These are phyloP conservation scores for Lumnitzera littorea DNA, from an alignment of 345 rosid species.

Conservation along the genomic window DNA sequence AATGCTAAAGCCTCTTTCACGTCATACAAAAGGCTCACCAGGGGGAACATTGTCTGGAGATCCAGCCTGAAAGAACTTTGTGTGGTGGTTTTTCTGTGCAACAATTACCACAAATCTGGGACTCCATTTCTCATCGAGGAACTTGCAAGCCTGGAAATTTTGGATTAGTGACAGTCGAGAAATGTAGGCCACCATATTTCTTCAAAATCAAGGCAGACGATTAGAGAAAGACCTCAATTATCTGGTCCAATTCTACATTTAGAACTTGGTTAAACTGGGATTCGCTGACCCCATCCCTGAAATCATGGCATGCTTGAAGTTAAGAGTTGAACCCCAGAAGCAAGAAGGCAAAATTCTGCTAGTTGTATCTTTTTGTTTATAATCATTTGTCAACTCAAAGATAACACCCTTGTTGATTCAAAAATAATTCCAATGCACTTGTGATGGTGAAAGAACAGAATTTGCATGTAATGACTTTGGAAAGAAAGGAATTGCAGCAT, in stretches of 20 bases:
- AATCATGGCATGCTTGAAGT: neutral
- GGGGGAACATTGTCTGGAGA: conserved; percentile 83
- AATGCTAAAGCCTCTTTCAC: neutral
- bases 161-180: neutral
- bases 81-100: conserved; percentile 89
- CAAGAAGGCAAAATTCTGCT: too few relatives aligned
- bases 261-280: conserved; percentile 46
- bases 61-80: conserved; percentile 66
- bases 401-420: too few relatives aligned
- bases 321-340: neutral
- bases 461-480: too few relatives aligned
- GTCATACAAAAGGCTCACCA: conserved; percentile 24
- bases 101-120: conserved; percentile 78
- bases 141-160: conserved; percentile 68
- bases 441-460: too few relatives aligned
- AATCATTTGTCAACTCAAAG: too few relatives aligned
- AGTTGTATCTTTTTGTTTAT: too few relatives aligned
- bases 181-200: too few relatives aligned
- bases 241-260: conserved; percentile 45
- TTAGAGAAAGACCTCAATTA: conserved; percentile 32
- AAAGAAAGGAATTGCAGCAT: too few relatives aligned
- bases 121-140: conserved; percentile 53
- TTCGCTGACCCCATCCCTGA: conserved; percentile 56
- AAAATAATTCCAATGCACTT: too few relatives aligned
- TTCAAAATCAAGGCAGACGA: neutral